Evolutionary conservation across 352 stramenopile species (phyloP), one percentile per base, ranked within the genome.

Genomic region (Globisporangium uncinulatum): DNA sequence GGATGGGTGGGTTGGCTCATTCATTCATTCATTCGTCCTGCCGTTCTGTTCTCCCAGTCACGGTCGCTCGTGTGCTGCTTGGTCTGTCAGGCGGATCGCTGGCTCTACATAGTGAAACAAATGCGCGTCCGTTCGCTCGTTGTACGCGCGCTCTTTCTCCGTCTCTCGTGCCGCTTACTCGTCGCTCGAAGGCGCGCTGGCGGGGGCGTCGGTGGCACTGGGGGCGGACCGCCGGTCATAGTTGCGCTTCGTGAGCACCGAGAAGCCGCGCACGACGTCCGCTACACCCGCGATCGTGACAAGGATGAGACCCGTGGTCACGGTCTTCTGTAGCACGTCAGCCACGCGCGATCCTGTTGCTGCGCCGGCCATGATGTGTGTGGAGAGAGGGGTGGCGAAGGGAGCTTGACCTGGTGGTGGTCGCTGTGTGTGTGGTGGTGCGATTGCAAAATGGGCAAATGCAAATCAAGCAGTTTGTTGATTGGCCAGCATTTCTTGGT

Each of bases 251-350:
- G 86, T 79, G 52, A 95, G 70, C 29, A 92, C 74, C 63, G 69
- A 54, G 56, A 95, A 92, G 63, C 83, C 85, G 60, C 81, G 79
- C 56, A 71, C 84, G 49, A 95, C 81, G 68, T 95, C 85, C 20
- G 72, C 83, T 56, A 90, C 59, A 5, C 76, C 72, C 37, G 84
- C 77, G 48, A 75, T 67, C 32, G 85, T 93, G 49, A 85, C 63
- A 31, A 86, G 54, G 41, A 91, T 61, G 48, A 95, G 81, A 2
- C 85, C 83, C 65, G 83, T 76, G 56, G 83, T 78, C 52, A 90
- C 78, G 29, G 80, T 79, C 78, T 95, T 95, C 66, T 95, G 79
- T 42, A 83, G 64, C 45, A 91, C 74, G 66, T 95, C 81, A 42
- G 79, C 76, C 29, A 85, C 69, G 58, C 77, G 76, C 47, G 71